A percentile compares a stretch with the other conserved stretches of the same genome.
Evolutionary conservation across 2,329 filamentous ascomycete genomes (phyloP).

Genomic region (Stagonosporopsis cucurbitacearum): DNA sequence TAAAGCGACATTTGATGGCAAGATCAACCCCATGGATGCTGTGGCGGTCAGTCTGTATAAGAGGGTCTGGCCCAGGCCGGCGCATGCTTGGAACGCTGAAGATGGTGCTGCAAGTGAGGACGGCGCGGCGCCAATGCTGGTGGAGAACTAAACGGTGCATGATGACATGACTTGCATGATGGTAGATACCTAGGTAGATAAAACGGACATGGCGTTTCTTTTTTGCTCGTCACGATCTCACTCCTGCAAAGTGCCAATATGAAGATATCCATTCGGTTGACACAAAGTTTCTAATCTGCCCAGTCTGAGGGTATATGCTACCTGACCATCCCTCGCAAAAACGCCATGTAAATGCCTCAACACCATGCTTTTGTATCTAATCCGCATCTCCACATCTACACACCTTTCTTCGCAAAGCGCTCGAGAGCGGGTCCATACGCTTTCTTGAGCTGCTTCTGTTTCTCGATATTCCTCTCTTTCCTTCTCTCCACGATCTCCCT

Average conservation of each 20-base stretch:
- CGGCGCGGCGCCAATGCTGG: constrained; percentile 9
- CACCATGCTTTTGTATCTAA: not conserved
- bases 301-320: constrained; percentile 22
- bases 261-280: constrained; percentile 7
- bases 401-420: constrained; percentile 77
- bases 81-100: constrained; percentile 54
- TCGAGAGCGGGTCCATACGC: constrained; percentile 86
- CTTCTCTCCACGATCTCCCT: constrained; percentile 80
- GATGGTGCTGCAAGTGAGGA: not conserved
- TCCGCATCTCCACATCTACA: not conserved
- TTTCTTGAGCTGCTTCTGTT: constrained; percentile 61
- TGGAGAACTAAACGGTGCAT: constrained; percentile 6
- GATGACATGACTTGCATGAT: constrained; percentile 24
- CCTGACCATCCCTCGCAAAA: constrained; percentile 4
- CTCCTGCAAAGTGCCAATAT: not conserved
- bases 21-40: constrained; percentile 94
- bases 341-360: constrained; percentile 22
- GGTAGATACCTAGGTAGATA: constrained; percentile 30
- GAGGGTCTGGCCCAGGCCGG: constrained; percentile 69
- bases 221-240: not conserved
- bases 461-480: constrained; percentile 61
- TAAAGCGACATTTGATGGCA: constrained; percentile 96
- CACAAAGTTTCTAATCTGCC: not conserved
- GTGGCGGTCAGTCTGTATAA: constrained; percentile 78
- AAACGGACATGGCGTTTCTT: constrained; percentile 22